phyloP scores from a whole-genome alignment of 768 basidiomycete genomes.

The Leucosporidium scottii region DNA sequence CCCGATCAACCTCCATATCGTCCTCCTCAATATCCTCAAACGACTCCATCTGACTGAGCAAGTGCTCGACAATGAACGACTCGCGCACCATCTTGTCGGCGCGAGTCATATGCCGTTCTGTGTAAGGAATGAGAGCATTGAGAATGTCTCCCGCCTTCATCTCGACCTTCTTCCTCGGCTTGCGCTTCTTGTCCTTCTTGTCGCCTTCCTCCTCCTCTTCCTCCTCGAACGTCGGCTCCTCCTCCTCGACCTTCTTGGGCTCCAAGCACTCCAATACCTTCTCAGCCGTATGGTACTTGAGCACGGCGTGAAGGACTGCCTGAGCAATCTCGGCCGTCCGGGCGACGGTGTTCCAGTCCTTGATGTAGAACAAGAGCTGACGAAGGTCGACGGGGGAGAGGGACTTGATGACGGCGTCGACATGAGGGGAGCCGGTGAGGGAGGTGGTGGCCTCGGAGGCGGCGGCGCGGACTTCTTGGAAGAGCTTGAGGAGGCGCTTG shows the following conservation, averaged over 20 bases:
- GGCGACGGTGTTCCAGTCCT: constrained; percentile 94
- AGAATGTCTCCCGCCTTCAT: constrained; percentile 63
- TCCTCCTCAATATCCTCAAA: constrained; percentile 30
- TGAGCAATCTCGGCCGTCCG: constrained; percentile 81
- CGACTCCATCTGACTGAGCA: constrained; percentile 33
- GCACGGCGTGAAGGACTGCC: constrained; percentile 66
- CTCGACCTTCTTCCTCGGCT: constrained; percentile 21
- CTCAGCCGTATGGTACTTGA: constrained; percentile 68
- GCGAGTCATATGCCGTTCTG: constrained; percentile 79
- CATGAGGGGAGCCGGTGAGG: constrained; percentile 61
- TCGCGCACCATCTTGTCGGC: constrained; percentile 85
- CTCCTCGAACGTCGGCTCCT: constrained; percentile 13
- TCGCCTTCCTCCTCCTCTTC: constrained; percentile 26
- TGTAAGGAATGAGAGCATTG: constrained; percentile 84
- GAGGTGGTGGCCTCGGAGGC: constrained; percentile 32
- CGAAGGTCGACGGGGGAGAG: constrained; percentile 68
- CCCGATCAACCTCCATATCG: constrained; percentile 16
- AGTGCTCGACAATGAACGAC: constrained; percentile 80
- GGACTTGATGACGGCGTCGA: constrained; percentile 74
- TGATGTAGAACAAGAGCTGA: constrained; percentile 68
- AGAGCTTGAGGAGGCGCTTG: constrained; percentile 71
- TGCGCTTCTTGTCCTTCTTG: constrained; percentile 40
- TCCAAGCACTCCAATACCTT: constrained; percentile 65
- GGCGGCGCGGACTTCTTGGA: constrained; percentile 54
- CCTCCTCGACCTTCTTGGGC: constrained; percentile 25